Base-by-base conservation (phyloP, 2,329 filamentous ascomycete species). In the Neocucurbitaria cava region DNA sequence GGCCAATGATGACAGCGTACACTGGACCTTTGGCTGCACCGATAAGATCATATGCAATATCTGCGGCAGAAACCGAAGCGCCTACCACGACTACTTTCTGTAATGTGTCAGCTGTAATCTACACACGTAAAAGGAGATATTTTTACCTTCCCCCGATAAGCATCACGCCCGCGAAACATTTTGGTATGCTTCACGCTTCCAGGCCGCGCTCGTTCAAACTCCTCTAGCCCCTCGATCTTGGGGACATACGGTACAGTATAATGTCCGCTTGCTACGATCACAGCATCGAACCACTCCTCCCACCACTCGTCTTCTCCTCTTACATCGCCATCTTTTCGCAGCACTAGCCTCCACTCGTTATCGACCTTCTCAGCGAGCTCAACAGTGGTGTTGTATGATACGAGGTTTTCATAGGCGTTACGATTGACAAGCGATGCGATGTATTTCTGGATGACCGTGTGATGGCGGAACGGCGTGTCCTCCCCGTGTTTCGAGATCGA, bases 1-100 rank as follows among this genome's bases (percentile, higher is more conserved):
- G 80, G n/a, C 80, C 81, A 10, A 84, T 77, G 6, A 85, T 78
- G 21, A 87, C 81, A 15, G 83, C 79, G 54, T 83, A 78, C 4
- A 87, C 74, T 0, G 84, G 84, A 0, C 71, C 61, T 38, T 80
- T 66, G 0, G 80, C 81, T 0, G 77, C 72, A 11, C 76, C 74
- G 13, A 81, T 71, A 1, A 87, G 75, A 47, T 85, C 82, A 51
- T 82, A 80, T 1, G 83, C 80, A 11, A 87, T 87, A 62, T 89
- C 87, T 24, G 85, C 82, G 0, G 83, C 86, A 0, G 86, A 89
- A 3, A 89, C 86, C 0, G 84, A 87, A 1, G 84, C 86, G 3
- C 87, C 87, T 1, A 89, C 84, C 0, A 87, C 80, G 0, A 89
- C 76, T 0, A 89, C 83, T 54, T 76, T 80, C 83, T 87, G 28